Evolutionary conservation across 768 basidiomycete species (phyloP), one percentile per base, ranked within the genome.

Genomic region (Boletales sp.): DNA sequence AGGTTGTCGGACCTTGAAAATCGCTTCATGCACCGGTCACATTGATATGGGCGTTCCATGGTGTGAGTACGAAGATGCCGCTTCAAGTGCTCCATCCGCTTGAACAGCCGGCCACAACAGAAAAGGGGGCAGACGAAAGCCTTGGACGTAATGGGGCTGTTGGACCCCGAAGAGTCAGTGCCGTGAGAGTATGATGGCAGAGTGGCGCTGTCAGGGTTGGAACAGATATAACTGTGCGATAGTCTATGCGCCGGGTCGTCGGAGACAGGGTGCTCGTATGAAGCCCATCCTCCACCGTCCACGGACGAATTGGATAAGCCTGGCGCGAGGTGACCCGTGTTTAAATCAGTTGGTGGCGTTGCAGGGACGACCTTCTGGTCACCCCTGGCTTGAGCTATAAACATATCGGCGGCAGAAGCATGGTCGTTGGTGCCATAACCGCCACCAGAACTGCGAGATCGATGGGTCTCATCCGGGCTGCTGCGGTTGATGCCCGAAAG

Each of bases 1-100:
- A 97, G 77, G 61, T 94, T 94, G 65, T 95, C 94, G 62, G 84
- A 86, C 62, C 92, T 75, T 56, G 88, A 90, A 69, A 97, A 97
- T 52, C 80, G 77, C 75, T 90, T 91, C 60, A 76, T 73, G 66
- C 93, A 95, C 21, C 74, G 70, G 39, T 77, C 71, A 63, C 93
- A 94, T 47, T 75, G 74, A 68, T 82, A 94, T 1, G 93, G 92
- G 35, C 86, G 74, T 67, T 94, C 92, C 80, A 90, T 80, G 24
- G 91, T 94, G 64, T 95, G 93, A 9, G 91, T 92, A 51, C 90
- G 79, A 29, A 93, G 69, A 66, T 95, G 93, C 39, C 92, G 72
- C 69, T 90, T 89, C 57, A 94, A 78, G 63, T 95, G 92, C 63
- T 95, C 93, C 80, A 87, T 85, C 11, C 93, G 82, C 76, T 92